Conservation (phyloP, 345 rosid genomes). For the Salix purpurea region DNA sequence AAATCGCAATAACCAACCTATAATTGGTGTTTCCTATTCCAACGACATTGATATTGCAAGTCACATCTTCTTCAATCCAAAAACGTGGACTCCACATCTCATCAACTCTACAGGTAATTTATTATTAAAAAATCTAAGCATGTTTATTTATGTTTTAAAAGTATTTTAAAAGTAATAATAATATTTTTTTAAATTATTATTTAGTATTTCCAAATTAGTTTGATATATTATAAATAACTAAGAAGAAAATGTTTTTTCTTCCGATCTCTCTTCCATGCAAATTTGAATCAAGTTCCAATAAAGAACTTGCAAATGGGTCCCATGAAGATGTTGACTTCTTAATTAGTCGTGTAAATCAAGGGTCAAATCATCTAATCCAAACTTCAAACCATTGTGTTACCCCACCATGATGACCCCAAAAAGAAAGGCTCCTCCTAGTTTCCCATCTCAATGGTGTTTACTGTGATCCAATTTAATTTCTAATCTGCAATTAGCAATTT, state of each 20-base stretch:
- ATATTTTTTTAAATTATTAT: too few species aligned
- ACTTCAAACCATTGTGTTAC: not conserved
- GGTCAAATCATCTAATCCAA: constrained; percentile 7
- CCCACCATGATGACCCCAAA: not conserved
- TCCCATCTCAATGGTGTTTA: not conserved
- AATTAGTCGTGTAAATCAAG: not conserved
- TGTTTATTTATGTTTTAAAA: too few species aligned
- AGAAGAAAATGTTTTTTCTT: too few species aligned
- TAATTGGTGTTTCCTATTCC: not conserved
- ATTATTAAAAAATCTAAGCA: too few species aligned
- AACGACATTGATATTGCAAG: not conserved
- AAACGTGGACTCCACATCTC: not conserved
- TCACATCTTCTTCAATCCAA: not conserved
- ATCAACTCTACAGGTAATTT: not conserved
- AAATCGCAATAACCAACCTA: not conserved
- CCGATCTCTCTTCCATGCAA: too few species aligned
- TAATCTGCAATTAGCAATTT: not conserved
- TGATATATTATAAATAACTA: too few species aligned
- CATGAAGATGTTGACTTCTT: not conserved
- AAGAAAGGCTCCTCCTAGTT: not conserved
- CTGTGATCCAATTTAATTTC: not conserved
- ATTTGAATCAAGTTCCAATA: too few species aligned
- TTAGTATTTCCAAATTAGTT: too few species aligned
- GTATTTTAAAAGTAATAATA: too few species aligned
- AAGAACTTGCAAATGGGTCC: too few species aligned